These are phyloP conservation scores for Colletotrichum musicola DNA, from an alignment of 2,329 filamentous ascomycete species.

Conservation along the genomic window DNA sequence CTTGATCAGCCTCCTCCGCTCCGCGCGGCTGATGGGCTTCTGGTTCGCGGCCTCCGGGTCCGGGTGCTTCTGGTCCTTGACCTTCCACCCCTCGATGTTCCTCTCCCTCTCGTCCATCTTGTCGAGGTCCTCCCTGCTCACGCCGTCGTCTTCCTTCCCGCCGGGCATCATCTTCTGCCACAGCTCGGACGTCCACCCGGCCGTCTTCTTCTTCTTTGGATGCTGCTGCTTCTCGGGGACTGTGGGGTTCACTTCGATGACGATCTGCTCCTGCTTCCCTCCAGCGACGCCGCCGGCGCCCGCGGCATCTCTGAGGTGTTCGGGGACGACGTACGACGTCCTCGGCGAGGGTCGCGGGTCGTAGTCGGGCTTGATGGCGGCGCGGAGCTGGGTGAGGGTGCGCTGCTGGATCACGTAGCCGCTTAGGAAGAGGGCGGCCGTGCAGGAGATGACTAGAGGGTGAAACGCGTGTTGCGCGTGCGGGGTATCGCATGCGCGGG, in stretches of 20 bases:
- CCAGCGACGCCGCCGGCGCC: constrained; percentile 49
- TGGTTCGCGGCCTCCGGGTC: constrained; percentile 54
- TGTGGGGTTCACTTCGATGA: constrained; percentile 54
- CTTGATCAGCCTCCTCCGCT: constrained; percentile 69
- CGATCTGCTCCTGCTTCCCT: constrained; percentile 39
- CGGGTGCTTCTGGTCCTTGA: constrained; percentile 46
- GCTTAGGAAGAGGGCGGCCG: constrained; percentile 84
- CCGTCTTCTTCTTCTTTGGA: constrained; percentile 35
- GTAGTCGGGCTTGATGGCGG: constrained; percentile 72
- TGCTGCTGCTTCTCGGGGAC: constrained; percentile 41
- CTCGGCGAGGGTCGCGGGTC: constrained; percentile 56
- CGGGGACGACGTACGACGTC: constrained; percentile 59
- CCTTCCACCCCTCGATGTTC: constrained; percentile 40
- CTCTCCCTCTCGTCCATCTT: constrained; percentile 43
- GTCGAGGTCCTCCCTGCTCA: constrained; percentile 39
- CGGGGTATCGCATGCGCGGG: constrained; percentile 7
- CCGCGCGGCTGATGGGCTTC: constrained; percentile 63
- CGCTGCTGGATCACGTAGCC: constrained; percentile 91
- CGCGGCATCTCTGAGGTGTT: constrained; percentile 60
- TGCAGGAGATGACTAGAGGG: constrained; percentile 77
- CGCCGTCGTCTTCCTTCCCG: constrained; percentile 18
- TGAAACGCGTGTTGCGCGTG: neutral
- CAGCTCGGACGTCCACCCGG: constrained; percentile 33
- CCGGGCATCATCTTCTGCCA: constrained; percentile 31
- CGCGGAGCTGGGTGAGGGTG: constrained; percentile 81